Base-by-base conservation (phyloP, 345 rosid species). In the Pseudoturritis turrita region DNA sequence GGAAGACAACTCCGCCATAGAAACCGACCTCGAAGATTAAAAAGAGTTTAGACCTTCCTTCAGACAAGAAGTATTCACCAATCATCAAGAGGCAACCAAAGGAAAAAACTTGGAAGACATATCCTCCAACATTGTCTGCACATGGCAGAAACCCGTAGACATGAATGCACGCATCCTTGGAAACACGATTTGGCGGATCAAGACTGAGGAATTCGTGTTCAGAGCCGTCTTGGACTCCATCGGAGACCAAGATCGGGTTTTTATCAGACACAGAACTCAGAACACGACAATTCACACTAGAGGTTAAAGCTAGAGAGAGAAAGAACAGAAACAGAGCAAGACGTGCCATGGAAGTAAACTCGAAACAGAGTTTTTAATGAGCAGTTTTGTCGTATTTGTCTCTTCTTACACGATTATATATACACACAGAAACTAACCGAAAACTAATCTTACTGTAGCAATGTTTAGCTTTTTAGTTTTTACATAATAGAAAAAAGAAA, bases 1-100 rank as follows among this genome's bases (percentile, higher is more conserved):
- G 79, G 21, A 76, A 76, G 28, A 76, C n/a, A n/a, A 70, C 70
- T 35, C 71, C 79, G 0, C 79, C 79, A 39, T 45, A 76, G 61
- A 76, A 69, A 53, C 75, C 75, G 11, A 76, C 71, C 35, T 70
- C 75, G 45, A 76, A 70, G 47, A 76, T 70, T 12, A 62, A 14
- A 70, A 76, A 76, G 40, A 76, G 79, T n/a, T 63, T 62, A 12
- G 66, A 45, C 31, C 79, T 62, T 45, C 75, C 79, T 63, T 69
- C 15, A 4, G 79, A 46, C 54, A 76, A 70, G 19, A 70, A 69
- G 46, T 76, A 70, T 21, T 76, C 75, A 36, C 79, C 75, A 25
- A 69, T 12, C 0, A 76, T 63, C 54, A 76, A 29, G 0, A 76
- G 18, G 31, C 66, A 54, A 15, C 75, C 75, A 35, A 76, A 76